phyloP scores from a whole-genome alignment of 2,329 filamentous ascomycete species.

The Exophiala xenobiotica region DNA sequence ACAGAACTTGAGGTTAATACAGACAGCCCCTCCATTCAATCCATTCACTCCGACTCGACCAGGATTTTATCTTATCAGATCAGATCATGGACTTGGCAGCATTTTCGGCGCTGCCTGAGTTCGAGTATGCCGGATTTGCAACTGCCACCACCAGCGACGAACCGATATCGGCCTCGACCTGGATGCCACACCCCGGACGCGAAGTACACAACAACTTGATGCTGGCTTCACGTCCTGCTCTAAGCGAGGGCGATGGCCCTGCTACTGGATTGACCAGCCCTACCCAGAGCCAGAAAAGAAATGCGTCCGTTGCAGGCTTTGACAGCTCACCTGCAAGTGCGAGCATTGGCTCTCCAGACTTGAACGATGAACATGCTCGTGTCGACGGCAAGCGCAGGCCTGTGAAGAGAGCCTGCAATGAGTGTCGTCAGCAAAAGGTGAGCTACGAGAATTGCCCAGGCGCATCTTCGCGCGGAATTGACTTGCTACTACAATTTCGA shows the following conservation, averaged over 20 bases:
- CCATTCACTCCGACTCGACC: not conserved
- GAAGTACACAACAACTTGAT: slow-evolving; percentile 17
- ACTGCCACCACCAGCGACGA: slow-evolving; percentile 6
- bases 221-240: slow-evolving; percentile 26
- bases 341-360: slow-evolving; percentile 37
- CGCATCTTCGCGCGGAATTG: no score
- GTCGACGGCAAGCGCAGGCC: slow-evolving; percentile 43
- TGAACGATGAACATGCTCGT: slow-evolving; percentile 44
- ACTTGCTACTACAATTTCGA: no score
- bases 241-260: slow-evolving; percentile 25
- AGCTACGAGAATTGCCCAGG: no score
- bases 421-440: slow-evolving; percentile 70
- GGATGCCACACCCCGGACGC: not conserved
- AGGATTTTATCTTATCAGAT: slow-evolving; percentile 27
- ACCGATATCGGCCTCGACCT: slow-evolving; percentile 16
- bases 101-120: not conserved
- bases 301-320: slow-evolving; percentile 43
- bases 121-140: slow-evolving; percentile 1
- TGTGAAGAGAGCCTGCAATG: slow-evolving; percentile 65
- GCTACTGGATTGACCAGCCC: slow-evolving; percentile 29
- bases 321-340: slow-evolving; percentile 45
- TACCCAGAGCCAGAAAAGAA: slow-evolving; percentile 41
- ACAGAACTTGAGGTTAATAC: no score
- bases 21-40: no score
- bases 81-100: slow-evolving; percentile 6